Evolutionary conservation across 2,329 filamentous ascomycete genomes (phyloP).

Genomic region (Chalara sp.): DNA sequence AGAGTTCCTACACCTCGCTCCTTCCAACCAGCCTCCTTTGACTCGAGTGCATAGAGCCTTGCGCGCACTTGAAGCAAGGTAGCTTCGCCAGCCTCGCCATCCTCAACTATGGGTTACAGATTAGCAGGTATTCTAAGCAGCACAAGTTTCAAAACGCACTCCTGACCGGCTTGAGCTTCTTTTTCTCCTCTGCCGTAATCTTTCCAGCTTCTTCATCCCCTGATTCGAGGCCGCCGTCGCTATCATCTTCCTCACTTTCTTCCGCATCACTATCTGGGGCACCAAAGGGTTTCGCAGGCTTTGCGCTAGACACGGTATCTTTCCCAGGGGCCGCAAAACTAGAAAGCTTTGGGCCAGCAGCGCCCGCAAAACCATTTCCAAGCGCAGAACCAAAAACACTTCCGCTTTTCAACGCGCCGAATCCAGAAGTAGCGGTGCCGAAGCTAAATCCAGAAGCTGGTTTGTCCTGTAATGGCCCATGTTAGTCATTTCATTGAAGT

Average conservation of each 20-base stretch:
- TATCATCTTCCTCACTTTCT: constrained; percentile 35
- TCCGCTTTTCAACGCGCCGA: constrained; percentile 31
- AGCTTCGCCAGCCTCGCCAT: constrained; percentile 78
- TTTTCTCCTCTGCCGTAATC: constrained; percentile 51
- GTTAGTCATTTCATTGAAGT: too few species aligned
- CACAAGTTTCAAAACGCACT: constrained; percentile 42
- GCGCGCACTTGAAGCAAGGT: constrained; percentile 71
- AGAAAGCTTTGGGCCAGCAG: constrained; percentile 40
- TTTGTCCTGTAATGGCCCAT: constrained; percentile 8
- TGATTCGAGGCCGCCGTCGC: constrained; percentile 36
- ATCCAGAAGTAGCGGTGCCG: constrained; percentile 18
- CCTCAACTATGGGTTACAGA: constrained; percentile 60
- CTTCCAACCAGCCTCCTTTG: constrained; percentile 62
- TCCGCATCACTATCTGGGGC: constrained; percentile 60
- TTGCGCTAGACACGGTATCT: constrained; percentile 41
- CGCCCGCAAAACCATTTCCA: constrained; percentile 33
- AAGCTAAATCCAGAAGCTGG: constrained; percentile 26
- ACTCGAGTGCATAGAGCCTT: constrained; percentile 77
- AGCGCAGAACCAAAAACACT: constrained; percentile 34
- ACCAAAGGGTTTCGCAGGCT: constrained; percentile 68
- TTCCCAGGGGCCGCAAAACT: constrained; percentile 64
- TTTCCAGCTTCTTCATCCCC: constrained; percentile 40
- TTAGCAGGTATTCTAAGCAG: not conserved
- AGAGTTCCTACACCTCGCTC: constrained; percentile 80
- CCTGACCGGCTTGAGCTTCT: constrained; percentile 59